Conservation (phyloP, 2,329 filamentous ascomycete genomes). For the Pyrenophora tritici-repentis region DNA sequence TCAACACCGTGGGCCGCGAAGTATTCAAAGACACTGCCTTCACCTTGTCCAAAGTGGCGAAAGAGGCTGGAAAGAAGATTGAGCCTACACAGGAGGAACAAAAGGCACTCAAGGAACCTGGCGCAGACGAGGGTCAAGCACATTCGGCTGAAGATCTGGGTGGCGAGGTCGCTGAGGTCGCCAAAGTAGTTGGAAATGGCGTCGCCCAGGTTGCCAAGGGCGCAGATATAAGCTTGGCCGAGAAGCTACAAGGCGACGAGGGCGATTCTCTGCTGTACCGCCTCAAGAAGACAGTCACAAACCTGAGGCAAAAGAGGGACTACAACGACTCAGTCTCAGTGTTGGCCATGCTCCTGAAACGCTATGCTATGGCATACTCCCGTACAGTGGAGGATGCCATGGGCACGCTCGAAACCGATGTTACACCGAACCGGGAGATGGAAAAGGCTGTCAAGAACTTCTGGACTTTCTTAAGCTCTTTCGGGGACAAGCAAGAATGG, state of each 20-base stretch:
- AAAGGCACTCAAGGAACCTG: slow-evolving; percentile 58
- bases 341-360: slow-evolving; percentile 73
- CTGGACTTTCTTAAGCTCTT: slow-evolving; percentile 78
- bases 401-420: slow-evolving; percentile 69
- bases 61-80: slow-evolving; percentile 73
- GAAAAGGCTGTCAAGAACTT: slow-evolving; percentile 79
- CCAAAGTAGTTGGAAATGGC: slow-evolving; percentile 53
- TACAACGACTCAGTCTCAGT: slow-evolving; percentile 87
- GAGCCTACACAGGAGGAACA: slow-evolving; percentile 69
- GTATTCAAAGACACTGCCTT: slow-evolving; percentile 87
- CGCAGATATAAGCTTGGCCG: slow-evolving; percentile 70
- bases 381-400: slow-evolving; percentile 70
- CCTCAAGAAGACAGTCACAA: slow-evolving; percentile 75
- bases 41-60: slow-evolving; percentile 74
- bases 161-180: slow-evolving; percentile 51
- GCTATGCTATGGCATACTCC: slow-evolving; percentile 79
- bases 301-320: slow-evolving; percentile 75
- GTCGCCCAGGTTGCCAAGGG: slow-evolving; percentile 57
- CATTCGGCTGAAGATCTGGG: slow-evolving; percentile 67
- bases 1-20: slow-evolving; percentile 77
- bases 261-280: slow-evolving; percentile 73
- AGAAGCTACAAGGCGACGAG: slow-evolving; percentile 75
- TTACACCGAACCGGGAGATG: slow-evolving; percentile 73
- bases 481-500: slow-evolving; percentile 78
- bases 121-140: slow-evolving; percentile 55